Conservation (phyloP, 768 basidiomycete genomes). For the Lentinula guzmanii region DNA sequence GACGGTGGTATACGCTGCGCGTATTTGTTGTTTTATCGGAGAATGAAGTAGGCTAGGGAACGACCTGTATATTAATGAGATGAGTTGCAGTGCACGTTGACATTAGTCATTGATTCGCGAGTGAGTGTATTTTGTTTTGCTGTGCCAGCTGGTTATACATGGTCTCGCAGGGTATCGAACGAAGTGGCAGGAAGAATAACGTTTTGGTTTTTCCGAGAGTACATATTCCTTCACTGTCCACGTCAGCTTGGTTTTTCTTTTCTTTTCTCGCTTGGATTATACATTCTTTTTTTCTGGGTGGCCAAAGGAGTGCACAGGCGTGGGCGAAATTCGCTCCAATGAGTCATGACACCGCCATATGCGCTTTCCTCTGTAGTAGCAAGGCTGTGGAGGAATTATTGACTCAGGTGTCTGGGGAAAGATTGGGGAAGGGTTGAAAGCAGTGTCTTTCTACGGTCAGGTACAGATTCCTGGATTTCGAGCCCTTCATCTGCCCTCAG, state of each 20-base stretch:
- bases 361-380: too few species aligned
- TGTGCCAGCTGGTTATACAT: too few species aligned
- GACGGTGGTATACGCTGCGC: constrained; percentile 63
- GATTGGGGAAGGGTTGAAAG: not conserved
- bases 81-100: not conserved
- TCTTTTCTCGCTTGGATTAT: not conserved
- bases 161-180: too few species aligned
- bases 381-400: too few species aligned
- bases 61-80: not conserved
- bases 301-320: not conserved
- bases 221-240: not conserved
- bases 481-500: too few species aligned
- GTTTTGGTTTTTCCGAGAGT: too few species aligned
- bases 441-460: not conserved
- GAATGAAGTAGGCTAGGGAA: constrained; percentile 31
- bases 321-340: not conserved
- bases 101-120: not conserved
- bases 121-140: not conserved
- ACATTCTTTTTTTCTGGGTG: not conserved
- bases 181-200: too few species aligned
- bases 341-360: not conserved
- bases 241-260: not conserved
- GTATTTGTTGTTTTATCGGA: constrained; percentile 82
- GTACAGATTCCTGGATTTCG: not conserved
- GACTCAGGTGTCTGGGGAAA: not conserved